Evolutionary conservation across 352 stramenopile genomes (phyloP), one percentile per base, ranked within the genome.

Genomic region (Globisporangium spinosum): DNA sequence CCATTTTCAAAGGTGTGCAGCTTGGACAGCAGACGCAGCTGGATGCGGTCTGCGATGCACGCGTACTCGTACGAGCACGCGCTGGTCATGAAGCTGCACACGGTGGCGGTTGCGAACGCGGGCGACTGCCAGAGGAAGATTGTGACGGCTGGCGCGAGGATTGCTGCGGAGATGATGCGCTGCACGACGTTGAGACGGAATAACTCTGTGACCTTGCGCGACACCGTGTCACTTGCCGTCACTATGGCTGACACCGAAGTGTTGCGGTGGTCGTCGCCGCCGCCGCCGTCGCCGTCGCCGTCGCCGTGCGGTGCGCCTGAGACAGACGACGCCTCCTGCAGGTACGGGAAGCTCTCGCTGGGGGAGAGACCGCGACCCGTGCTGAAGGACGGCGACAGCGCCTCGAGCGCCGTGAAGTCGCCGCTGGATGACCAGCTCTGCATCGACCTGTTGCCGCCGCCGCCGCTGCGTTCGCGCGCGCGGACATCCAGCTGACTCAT

Each of bases 81-180:
- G 51, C 76, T 89, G 56, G 74, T 83, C 53, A 91, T 71, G 43
- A 88, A 86, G 61, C 77, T 83, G 74, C 83, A 91, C 22, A 91
- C 79, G 0, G 80, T 89, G 4, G 82, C 78, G 20, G 83, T 91
- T 1, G 81, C 81, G 64, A 90, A 83, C 15, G 78, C 82, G 0
- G 83, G 83, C 32, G 83, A 91, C n/a, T 80, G 60, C 83, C 83
- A 89, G 20, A 94, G 74, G 53, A 92, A 91, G n/a, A 89, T 60
- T 2, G 83, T 94, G 55, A 94, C 79, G 7, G 77, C 62, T 9
- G 83, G 81, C 20, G 80, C 83, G 29, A 94, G 70, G 22, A 94
- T 72, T 0, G 68, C 66, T 8, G 83, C 82, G 5, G 85, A 94
- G 47, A 92, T 60, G 49, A 75, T 73, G 58, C 85, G 85, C 70